Base-by-base conservation (phyloP, 2,329 filamentous ascomycete genomes). In the Sarocladium strictum region DNA sequence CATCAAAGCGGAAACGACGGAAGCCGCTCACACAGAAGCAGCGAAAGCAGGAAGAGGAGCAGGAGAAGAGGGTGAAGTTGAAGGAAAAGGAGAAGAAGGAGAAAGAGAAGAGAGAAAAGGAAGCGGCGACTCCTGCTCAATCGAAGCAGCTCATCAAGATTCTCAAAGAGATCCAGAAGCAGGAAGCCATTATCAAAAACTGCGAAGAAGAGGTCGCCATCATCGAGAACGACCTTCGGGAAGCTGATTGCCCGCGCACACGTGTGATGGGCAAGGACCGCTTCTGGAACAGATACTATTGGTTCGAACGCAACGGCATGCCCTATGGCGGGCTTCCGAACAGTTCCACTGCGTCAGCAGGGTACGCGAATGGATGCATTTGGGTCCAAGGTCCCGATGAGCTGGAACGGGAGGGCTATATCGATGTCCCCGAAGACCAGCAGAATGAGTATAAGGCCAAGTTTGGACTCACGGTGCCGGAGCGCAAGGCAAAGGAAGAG, bases 291-390 rank as follows among this genome's bases (percentile, higher is more conserved):
- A 84, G 93, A 54, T 99, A 97, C 71, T 97, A 95, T 76, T 99
- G 94, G 93, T 97, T 97, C 68, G 94, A 99, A 72, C 87, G 93
- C 58, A 99, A 97, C 65, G 94, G 92, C 23, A 97, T 97, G 92
- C 94, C 94, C 0, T 96, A 93, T 64, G 90, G 81, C 29, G 94
- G 94, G 3, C 78, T 97, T 54, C 92, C 92, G 0, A 83, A 81
- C 59, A 96, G 90, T 69, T 97, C 92, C 15, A 97, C 93, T 1
- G 88, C 90, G 1, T 78, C 85, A 45, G 91, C 93, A 21, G 86
- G 83, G 9, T 99, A 97, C 66, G 92, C 93, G 38, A 99, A 97
- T 67, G 94, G 90, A 9, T 89, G 93, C 56, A 80, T 99, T 55
- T 99, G 94, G 94, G 85, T 99, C 14, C 94, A 99, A 70, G 94